phyloP scores from a whole-genome alignment of 768 basidiomycete species.

The Daedalea quercina region DNA sequence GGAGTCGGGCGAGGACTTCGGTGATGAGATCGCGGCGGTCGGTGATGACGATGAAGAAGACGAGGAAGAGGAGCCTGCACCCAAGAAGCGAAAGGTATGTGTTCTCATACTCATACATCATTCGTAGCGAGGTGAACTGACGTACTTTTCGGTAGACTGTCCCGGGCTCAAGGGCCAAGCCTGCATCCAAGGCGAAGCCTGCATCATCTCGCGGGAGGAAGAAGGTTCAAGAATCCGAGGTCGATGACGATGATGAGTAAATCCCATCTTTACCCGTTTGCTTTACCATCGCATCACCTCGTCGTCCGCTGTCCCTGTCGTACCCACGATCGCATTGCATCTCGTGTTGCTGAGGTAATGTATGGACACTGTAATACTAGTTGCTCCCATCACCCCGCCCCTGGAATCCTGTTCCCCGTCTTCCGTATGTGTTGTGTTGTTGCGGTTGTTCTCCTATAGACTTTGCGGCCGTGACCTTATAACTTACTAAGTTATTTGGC shows the following conservation, averaged over 20 bases:
- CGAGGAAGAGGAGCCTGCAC: conserved; percentile 32
- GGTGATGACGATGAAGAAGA: conserved; percentile 39
- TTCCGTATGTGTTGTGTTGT: background rate
- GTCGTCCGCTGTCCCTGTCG: background rate
- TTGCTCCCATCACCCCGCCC: background rate
- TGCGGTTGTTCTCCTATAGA: background rate
- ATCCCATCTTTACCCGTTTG: background rate
- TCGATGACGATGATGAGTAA: conserved; percentile 14
- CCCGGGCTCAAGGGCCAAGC: conserved; percentile 17
- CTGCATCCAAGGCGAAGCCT: conserved; percentile 17
- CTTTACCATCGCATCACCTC: background rate
- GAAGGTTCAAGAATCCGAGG: conserved; percentile 17
- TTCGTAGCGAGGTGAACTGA: background rate
- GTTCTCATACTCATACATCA: background rate
- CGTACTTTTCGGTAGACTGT: conserved; percentile 10
- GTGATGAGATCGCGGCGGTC: conserved; percentile 34
- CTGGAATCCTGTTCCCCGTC: background rate
- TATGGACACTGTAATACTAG: background rate
- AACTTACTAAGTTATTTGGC: background rate
- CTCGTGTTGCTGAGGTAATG: background rate
- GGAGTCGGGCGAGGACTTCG: conserved; percentile 41
- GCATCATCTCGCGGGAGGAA: conserved; percentile 17
- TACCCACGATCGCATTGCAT: background rate
- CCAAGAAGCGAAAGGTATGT: conserved; percentile 69
- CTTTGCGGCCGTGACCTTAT: background rate